phyloP scores from a whole-genome alignment of 2,329 filamentous ascomycete genomes.

The Fusarium citri region DNA sequence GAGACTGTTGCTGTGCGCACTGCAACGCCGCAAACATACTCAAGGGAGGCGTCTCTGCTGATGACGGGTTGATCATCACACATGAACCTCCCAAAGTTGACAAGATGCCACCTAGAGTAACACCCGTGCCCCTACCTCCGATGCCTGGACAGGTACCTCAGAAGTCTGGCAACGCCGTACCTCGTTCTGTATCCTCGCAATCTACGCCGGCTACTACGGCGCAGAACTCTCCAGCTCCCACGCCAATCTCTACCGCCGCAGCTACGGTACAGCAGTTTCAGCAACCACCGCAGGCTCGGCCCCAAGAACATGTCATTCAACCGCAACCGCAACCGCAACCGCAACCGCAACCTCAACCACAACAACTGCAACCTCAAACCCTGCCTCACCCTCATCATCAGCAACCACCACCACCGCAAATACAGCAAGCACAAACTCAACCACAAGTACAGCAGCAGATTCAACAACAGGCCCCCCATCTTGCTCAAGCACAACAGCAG shows the following conservation, averaged over 20 bases:
- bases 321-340: constrained; percentile 23
- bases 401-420: constrained; percentile 37
- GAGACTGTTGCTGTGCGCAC: constrained; percentile 63
- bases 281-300: constrained; percentile 15
- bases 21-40: constrained; percentile 54
- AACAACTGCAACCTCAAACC: constrained; percentile 10
- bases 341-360: constrained; percentile 25
- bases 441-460: constrained; percentile 29
- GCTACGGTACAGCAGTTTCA: constrained; percentile 29
- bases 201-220: constrained; percentile 32
- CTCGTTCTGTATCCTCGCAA: constrained; percentile 48
- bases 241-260: constrained; percentile 24
- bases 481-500: constrained; percentile 35
- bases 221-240: constrained; percentile 35
- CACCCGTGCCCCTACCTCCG: constrained; percentile 53
- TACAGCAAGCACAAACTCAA: constrained; percentile 22
- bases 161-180: constrained; percentile 47
- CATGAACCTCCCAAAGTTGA: constrained; percentile 41
- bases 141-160: constrained; percentile 50
- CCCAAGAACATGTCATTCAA: constrained; percentile 21
- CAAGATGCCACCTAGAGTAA: constrained; percentile 49
- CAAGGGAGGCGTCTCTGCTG: constrained; percentile 41
- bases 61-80: constrained; percentile 46
- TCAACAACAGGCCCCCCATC: constrained; percentile 40
- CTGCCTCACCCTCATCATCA: constrained; percentile 30